Percentiles rank a stretch among this genome's conserved stretches.
These are phyloP conservation scores for Candida adriatica DNA, from an alignment of 805 yeast species.

Conservation along the genomic window DNA sequence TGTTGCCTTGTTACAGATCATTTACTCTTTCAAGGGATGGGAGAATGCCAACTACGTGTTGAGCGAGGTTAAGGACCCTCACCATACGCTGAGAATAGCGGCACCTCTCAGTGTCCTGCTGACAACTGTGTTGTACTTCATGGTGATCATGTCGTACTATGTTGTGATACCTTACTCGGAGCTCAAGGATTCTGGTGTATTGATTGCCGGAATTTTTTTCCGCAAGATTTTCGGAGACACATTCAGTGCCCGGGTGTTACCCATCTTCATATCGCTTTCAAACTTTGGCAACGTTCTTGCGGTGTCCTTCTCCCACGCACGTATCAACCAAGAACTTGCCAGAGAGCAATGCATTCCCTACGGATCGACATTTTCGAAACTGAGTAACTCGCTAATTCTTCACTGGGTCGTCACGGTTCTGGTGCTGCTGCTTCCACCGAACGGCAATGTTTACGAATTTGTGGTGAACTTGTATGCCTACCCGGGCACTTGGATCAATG, in stretches of 20 bases:
- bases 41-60: constrained; percentile 61
- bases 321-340: constrained; percentile 54
- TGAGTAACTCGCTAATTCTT: constrained; percentile 38
- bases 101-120: constrained; percentile 52
- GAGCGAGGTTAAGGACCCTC: constrained; percentile 51
- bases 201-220: constrained; percentile 59
- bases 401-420: constrained; percentile 53
- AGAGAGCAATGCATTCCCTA: constrained; percentile 43
- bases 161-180: constrained; percentile 37
- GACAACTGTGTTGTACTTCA: constrained; percentile 46
- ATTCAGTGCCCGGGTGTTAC: constrained; percentile 41
- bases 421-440: constrained; percentile 51
- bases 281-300: constrained; percentile 61
- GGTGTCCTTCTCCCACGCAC: constrained; percentile 53
- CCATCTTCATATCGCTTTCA: constrained; percentile 52
- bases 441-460: constrained; percentile 57
- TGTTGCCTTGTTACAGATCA: constrained; percentile 50
- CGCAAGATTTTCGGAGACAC: constrained; percentile 51
- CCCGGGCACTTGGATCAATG: constrained; percentile 56
- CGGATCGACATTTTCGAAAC: constrained; percentile 36
- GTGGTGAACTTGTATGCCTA: constrained; percentile 56
- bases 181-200: constrained; percentile 47
- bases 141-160: constrained; percentile 51
- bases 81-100: constrained; percentile 47
- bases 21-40: constrained; percentile 66